phyloP scores from a whole-genome alignment of 2,329 filamentous ascomycete genomes.

The Thielaviopsis populi region DNA sequence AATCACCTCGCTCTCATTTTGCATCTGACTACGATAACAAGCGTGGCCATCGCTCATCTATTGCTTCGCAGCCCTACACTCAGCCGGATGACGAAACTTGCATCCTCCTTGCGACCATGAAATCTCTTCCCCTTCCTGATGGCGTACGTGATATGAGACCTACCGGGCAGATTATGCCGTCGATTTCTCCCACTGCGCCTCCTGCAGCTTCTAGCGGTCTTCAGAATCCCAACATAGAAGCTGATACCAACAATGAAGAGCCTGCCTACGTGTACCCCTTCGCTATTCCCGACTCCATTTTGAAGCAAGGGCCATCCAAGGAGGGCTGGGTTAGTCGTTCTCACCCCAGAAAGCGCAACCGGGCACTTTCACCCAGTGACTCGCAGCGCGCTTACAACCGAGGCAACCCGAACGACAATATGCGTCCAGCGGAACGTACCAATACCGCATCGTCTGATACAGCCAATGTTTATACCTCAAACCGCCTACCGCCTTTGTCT shows the following conservation, averaged over 20 bases:
- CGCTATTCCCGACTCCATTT: not conserved
- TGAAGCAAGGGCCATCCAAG: not conserved
- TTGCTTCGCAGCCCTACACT: not conserved
- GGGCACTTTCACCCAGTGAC: constrained; percentile 6
- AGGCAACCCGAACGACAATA: not conserved
- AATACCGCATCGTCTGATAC: not conserved
- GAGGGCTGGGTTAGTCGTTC: not conserved
- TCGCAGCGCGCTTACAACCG: constrained; percentile 1
- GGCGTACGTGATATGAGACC: not conserved
- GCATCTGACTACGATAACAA: constrained; percentile 3
- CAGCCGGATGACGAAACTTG: not conserved
- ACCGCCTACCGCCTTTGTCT: not conserved
- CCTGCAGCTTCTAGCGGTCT: not conserved
- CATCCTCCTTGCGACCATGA: not conserved
- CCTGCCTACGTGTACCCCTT: not conserved
- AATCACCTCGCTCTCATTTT: constrained; percentile 10
- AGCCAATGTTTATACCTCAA: not conserved
- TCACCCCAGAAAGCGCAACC: constrained; percentile 1
- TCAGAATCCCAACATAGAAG: constrained; percentile 2
- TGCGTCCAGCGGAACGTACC: not conserved
- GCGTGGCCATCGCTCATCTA: not conserved
- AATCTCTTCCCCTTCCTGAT: not conserved
- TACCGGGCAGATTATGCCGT: not conserved
- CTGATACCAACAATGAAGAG: constrained; percentile 3
- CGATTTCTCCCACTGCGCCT: constrained; percentile 7